These are phyloP conservation scores for Ocimum tenuiflorum DNA, from an alignment of 257 asterid genomes.

Conservation along the genomic window DNA sequence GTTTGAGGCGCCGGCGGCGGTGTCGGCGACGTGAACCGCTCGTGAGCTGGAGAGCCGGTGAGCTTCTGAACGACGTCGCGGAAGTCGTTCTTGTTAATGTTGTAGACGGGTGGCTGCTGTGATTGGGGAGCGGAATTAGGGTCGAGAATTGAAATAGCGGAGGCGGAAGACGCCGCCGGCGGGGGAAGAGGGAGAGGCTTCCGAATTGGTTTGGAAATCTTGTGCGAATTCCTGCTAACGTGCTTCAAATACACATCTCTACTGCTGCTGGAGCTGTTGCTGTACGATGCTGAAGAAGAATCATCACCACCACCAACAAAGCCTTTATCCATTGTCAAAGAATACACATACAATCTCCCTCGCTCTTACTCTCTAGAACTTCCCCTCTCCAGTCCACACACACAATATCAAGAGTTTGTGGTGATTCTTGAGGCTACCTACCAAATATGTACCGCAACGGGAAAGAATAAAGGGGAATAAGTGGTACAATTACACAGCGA, in stretches of 20 bases:
- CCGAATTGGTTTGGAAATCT: slow-evolving; percentile 35
- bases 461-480: too few species aligned
- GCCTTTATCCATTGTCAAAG: slow-evolving; percentile 26
- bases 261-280: slow-evolving; percentile 2
- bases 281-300: neutral
- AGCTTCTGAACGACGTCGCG: slow-evolving; percentile 87
- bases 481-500: too few species aligned
- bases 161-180: neutral
- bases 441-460: neutral
- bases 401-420: neutral
- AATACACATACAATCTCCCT: neutral
- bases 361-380: slow-evolving; percentile 11
- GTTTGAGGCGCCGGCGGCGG: slow-evolving; percentile 43
- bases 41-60: slow-evolving; percentile 79
- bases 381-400: neutral
- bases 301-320: slow-evolving; percentile 19
- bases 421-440: neutral
- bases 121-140: slow-evolving; percentile 25
- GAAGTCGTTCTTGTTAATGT: slow-evolving; percentile 74
- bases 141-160: slow-evolving; percentile 16
- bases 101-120: slow-evolving; percentile 85
- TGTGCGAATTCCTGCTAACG: slow-evolving; percentile 30
- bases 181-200: slow-evolving; percentile 27
- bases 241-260: slow-evolving; percentile 27
- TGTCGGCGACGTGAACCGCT: slow-evolving; percentile 42